Percentiles rank a stretch among this genome's conserved stretches.
Evolutionary conservation across 108 stramenopile species (phyloP).

Genomic region (Thalassiosira profunda): DNA sequence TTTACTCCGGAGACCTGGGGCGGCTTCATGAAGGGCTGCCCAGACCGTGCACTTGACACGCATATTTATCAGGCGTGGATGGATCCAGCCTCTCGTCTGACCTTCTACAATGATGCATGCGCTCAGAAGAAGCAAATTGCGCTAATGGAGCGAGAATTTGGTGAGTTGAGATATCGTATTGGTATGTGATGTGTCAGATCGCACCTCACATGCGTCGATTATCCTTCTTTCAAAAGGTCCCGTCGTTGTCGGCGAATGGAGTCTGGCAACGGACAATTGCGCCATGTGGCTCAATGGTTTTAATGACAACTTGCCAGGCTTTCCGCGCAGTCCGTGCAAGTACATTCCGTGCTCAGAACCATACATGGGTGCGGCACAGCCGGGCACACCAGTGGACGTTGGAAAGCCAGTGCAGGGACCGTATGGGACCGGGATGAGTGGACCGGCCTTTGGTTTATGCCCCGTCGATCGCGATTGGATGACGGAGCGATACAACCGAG

Average conservation of each 20-base stretch:
- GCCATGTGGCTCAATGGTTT: constrained; percentile 98
- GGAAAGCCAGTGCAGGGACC: constrained; percentile 82
- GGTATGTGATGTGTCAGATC: no score
- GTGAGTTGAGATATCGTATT: no score
- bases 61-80: constrained; percentile 96
- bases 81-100: constrained; percentile 76
- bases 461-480: constrained; percentile 87
- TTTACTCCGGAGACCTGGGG: constrained; percentile 91
- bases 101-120: constrained; percentile 87
- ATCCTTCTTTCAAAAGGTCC: no score
- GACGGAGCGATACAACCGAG: constrained; percentile 64
- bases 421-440: constrained; percentile 88
- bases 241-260: constrained; percentile 94
- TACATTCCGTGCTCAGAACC: constrained; percentile 83
- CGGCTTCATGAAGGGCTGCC: constrained; percentile 91
- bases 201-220: no score
- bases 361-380: constrained; percentile 90
- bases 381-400: constrained; percentile 88
- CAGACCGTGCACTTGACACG: constrained; percentile 90
- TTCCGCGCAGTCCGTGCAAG: constrained; percentile 84
- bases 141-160: constrained; percentile 84
- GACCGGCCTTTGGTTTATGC: constrained; percentile 78
- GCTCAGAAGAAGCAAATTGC: constrained; percentile 71
- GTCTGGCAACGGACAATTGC: constrained; percentile 93
- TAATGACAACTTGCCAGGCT: constrained; percentile 89